Percentiles rank a stretch among this genome's conserved stretches.
Conservation (phyloP, 257 asterid genomes). For the Mentha longifolia region DNA sequence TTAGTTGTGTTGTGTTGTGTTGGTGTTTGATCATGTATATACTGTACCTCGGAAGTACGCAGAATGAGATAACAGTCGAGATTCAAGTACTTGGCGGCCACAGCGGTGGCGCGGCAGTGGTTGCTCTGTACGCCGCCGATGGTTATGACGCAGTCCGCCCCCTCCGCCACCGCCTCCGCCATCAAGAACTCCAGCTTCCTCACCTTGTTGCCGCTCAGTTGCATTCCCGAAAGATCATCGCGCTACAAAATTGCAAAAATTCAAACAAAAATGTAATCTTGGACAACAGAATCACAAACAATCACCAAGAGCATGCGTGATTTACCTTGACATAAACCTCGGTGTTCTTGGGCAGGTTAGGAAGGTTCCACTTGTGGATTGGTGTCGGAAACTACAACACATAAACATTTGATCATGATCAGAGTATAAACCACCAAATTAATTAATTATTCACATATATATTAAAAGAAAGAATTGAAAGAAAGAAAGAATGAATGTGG, state of each 20-base stretch:
- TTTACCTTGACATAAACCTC: constrained; percentile 91
- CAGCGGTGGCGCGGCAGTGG: constrained; percentile 99
- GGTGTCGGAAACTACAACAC: constrained; percentile 85
- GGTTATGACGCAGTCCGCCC: constrained; percentile 87
- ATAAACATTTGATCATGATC: background rate
- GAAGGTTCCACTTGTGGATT: constrained; percentile 92
- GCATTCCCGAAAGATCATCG: constrained; percentile 98
- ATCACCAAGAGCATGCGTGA: background rate
- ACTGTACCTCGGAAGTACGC: constrained; percentile 97
- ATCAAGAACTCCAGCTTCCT: constrained; percentile 93
- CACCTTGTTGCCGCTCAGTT: constrained; percentile 96
- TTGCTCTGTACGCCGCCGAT: constrained; percentile 97
- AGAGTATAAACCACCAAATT: background rate
- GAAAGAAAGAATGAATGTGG: background rate
- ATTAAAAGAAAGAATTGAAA: no score
- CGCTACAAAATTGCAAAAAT: constrained; percentile 51
- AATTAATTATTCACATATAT: background rate
- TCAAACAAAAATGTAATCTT: no score
- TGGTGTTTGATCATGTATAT: no score
- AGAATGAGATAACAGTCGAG: constrained; percentile 85
- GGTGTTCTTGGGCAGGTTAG: constrained; percentile 80
- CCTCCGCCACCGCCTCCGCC: constrained; percentile 88
- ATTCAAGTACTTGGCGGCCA: constrained; percentile 86
- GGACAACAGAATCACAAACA: background rate
- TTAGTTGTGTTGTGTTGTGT: no score